Evolutionary conservation across 2,329 filamentous ascomycete genomes (phyloP).

Genomic region (Paradendryphiella salina): DNA sequence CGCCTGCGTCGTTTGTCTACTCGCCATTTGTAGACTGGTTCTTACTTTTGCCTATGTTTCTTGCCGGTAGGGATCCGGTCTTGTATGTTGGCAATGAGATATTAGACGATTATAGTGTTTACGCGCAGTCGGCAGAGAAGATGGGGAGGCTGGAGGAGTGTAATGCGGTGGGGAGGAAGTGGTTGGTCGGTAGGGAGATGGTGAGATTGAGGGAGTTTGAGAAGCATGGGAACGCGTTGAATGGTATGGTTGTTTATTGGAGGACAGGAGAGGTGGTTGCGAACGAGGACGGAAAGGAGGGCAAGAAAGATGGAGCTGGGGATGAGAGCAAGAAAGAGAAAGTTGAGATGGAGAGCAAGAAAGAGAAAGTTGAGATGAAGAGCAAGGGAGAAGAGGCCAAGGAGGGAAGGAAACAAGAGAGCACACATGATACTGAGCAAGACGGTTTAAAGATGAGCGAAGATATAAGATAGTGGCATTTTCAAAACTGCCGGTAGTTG

Average conservation of each 20-base stretch:
- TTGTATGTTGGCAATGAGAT: conserved; percentile 47
- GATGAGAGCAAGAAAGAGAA: too few relatives aligned
- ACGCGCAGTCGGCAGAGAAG: conserved; percentile 32
- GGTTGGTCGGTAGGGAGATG: conserved; percentile 22
- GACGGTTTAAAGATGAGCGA: too few relatives aligned
- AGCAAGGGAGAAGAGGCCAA: too few relatives aligned
- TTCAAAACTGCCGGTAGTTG: too few relatives aligned
- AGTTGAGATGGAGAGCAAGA: too few relatives aligned
- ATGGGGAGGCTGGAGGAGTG: conserved; percentile 30
- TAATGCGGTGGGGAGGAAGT: conserved; percentile 34
- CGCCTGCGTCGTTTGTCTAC: conserved; percentile 33
- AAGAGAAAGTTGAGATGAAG: too few relatives aligned
- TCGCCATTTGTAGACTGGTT: conserved; percentile 47
- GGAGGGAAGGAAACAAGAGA: too few relatives aligned
- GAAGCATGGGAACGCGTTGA: conserved; percentile 36
- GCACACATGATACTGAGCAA: too few relatives aligned
- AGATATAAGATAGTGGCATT: too few relatives aligned
- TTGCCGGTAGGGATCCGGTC: conserved; percentile 34
- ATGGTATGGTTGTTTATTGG: conserved; percentile 42
- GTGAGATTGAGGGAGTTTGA: conserved; percentile 34
- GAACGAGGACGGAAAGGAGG: background rate
- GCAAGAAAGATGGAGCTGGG: background rate
- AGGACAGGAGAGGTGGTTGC: background rate
- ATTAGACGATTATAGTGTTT: conserved; percentile 34
- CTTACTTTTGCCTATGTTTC: conserved; percentile 37